Conservation (phyloP, 2,329 filamentous ascomycete species). For the Epichloe gansuensis region DNA sequence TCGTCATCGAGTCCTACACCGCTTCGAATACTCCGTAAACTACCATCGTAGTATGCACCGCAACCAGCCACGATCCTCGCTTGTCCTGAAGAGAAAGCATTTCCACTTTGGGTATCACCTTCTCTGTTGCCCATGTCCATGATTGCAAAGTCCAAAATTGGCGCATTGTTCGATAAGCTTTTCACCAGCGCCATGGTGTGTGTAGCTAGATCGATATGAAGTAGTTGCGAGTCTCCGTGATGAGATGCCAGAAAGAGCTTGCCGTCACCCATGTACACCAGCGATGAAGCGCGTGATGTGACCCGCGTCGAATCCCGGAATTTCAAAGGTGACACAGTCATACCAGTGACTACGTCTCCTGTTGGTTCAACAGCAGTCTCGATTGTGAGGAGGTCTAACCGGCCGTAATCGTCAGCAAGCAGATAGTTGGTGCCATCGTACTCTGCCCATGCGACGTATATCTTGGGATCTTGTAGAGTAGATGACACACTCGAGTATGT, state of each 20-base stretch:
- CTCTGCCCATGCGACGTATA: constrained; percentile 86
- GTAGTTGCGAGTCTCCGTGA: constrained; percentile 80
- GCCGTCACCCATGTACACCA: constrained; percentile 65
- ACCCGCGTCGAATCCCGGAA: constrained; percentile 15
- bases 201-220: constrained; percentile 38
- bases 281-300: constrained; percentile 61
- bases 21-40: constrained; percentile 77
- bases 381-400: constrained; percentile 73
- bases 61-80: constrained; percentile 88
- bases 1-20: constrained; percentile 86
- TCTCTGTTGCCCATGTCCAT: constrained; percentile 91
- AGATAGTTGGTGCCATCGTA: constrained; percentile 73
- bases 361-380: constrained; percentile 51
- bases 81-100: constrained; percentile 90
- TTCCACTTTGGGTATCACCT: constrained; percentile 59
- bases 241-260: constrained; percentile 82
- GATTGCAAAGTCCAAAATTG: constrained; percentile 83
- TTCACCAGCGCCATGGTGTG: constrained; percentile 53
- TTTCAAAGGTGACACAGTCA: constrained; percentile 46
- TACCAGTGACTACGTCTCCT: constrained; percentile 53
- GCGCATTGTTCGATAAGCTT: constrained; percentile 63
- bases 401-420: constrained; percentile 85
- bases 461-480: constrained; percentile 57
- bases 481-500: constrained; percentile 54
- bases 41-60: constrained; percentile 79